Conservation (phyloP, 179 eudicot genomes). For the Beta corolliflora region DNA sequence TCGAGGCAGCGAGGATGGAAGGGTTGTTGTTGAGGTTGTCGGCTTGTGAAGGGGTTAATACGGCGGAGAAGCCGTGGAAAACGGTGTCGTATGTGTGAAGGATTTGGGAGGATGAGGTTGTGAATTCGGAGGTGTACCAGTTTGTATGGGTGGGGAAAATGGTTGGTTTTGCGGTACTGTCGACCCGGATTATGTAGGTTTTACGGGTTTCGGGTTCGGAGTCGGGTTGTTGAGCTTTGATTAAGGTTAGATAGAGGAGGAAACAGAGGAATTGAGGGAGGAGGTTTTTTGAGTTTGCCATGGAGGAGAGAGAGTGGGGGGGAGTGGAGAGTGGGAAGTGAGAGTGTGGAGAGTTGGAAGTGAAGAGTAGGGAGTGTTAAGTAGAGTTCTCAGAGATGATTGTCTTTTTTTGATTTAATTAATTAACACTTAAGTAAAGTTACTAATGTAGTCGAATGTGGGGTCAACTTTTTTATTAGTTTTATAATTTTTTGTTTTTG, state of each 20-base stretch:
- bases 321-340: constrained; percentile 19
- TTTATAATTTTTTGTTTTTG: too few relatives aligned
- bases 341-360: constrained; percentile 18
- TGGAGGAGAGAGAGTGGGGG: constrained; percentile 27
- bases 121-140: constrained; percentile 81
- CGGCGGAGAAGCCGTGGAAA: constrained; percentile 87
- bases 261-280: constrained; percentile 26
- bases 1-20: constrained; percentile 63
- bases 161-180: constrained; percentile 59
- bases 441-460: too few relatives aligned
- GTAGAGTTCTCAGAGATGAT: constrained; percentile 19
- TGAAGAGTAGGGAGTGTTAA: constrained; percentile 9
- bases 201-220: too few relatives aligned
- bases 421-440: constrained; percentile 13
- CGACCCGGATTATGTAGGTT: constrained; percentile 69
- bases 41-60: constrained; percentile 50
- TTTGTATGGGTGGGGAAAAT: constrained; percentile 70
- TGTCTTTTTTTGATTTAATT: constrained; percentile 12
- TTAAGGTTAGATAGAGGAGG: constrained; percentile 15
- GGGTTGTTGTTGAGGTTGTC: constrained; percentile 50
- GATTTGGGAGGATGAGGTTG: constrained; percentile 38
- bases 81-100: constrained; percentile 85
- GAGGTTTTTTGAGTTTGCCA: constrained; percentile 39
- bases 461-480: too few relatives aligned
- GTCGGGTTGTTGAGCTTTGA: neutral